Evolutionary conservation across 129 eudicot species (phyloP).

Genomic region (Apium graveolens): DNA sequence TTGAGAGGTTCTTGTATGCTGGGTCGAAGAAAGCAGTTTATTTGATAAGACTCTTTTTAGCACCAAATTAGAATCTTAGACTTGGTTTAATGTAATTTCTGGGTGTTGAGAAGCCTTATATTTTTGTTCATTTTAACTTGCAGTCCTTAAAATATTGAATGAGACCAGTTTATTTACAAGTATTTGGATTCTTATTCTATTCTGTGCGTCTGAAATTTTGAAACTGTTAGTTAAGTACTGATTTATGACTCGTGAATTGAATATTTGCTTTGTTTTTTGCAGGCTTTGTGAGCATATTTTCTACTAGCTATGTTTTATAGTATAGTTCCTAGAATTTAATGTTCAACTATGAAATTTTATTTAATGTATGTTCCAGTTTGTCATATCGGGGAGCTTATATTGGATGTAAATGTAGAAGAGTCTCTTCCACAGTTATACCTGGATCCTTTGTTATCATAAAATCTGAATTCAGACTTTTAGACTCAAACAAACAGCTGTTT

Average conservation of each 20-base stretch:
- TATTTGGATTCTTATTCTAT: neutral
- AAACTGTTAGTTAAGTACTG: neutral
- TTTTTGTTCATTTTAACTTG: neutral
- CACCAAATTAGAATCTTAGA: neutral
- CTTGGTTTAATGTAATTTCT: neutral
- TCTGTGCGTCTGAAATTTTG: neutral
- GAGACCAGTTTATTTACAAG: neutral
- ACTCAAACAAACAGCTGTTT: neutral
- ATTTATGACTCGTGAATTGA: neutral
- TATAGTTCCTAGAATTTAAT: too few species aligned
- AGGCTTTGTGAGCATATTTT: neutral
- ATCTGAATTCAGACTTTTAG: neutral
- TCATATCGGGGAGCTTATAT: neutral
- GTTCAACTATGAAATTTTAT: too few species aligned
- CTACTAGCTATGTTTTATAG: neutral
- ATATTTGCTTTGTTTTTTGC: neutral
- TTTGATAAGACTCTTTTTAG: conserved; percentile 5
- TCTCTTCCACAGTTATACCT: too few species aligned
- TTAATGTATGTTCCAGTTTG: too few species aligned
- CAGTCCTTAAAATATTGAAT: neutral
- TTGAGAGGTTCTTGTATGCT: neutral
- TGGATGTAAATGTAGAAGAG: too few species aligned
- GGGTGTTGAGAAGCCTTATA: conserved; percentile 7
- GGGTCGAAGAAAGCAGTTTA: neutral
- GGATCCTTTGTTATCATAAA: too few species aligned